These are phyloP conservation scores for Xylaria flabelliformis DNA, from an alignment of 495 filamentous ascomycete genomes.

Conservation along the genomic window DNA sequence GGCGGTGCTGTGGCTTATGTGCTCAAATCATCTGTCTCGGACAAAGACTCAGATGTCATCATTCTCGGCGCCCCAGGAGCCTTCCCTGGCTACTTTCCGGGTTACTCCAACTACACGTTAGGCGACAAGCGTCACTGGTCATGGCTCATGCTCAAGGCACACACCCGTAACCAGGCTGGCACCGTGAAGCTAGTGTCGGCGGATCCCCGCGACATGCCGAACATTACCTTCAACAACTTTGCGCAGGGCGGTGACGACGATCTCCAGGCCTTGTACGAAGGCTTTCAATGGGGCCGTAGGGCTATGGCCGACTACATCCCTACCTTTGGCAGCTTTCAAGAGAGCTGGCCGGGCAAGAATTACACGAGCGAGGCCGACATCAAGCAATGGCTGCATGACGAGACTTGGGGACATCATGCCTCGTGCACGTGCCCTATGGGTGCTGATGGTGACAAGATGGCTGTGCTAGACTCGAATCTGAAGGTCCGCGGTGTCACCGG, in stretches of 20 bases:
- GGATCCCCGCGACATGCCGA: slow-evolving; percentile 51
- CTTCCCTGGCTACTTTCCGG: slow-evolving; percentile 44
- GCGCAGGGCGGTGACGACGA: slow-evolving; percentile 37
- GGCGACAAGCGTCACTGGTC: slow-evolving; percentile 43
- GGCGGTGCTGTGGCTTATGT: slow-evolving; percentile 56
- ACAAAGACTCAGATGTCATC: slow-evolving; percentile 29
- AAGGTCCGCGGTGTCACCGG: slow-evolving; percentile 55
- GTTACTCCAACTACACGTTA: slow-evolving; percentile 17
- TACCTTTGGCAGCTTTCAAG: slow-evolving; percentile 45
- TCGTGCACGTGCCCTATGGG: slow-evolving; percentile 57
- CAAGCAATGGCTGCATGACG: slow-evolving; percentile 47
- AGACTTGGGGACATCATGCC: slow-evolving; percentile 60
- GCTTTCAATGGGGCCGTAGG: slow-evolving; percentile 45
- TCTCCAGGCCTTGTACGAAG: slow-evolving; percentile 52
- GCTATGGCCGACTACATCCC: slow-evolving; percentile 44
- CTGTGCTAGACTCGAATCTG: slow-evolving; percentile 57
- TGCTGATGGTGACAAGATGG: slow-evolving; percentile 49
- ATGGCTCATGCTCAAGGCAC: slow-evolving; percentile 47
- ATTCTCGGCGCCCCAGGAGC: slow-evolving; percentile 37
- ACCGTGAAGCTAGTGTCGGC: slow-evolving; percentile 47
- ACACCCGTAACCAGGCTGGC: slow-evolving; percentile 49
- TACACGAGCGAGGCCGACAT: slow-evolving; percentile 42
- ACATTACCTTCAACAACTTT: slow-evolving; percentile 53
- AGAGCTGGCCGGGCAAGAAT: slow-evolving; percentile 49
- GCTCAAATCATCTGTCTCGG: slow-evolving; percentile 50